A percentile compares a stretch with the other conserved stretches of the same genome.
These are phyloP conservation scores for Euphrasia arctica DNA, from an alignment of 305 asterid species.

Conservation along the genomic window DNA sequence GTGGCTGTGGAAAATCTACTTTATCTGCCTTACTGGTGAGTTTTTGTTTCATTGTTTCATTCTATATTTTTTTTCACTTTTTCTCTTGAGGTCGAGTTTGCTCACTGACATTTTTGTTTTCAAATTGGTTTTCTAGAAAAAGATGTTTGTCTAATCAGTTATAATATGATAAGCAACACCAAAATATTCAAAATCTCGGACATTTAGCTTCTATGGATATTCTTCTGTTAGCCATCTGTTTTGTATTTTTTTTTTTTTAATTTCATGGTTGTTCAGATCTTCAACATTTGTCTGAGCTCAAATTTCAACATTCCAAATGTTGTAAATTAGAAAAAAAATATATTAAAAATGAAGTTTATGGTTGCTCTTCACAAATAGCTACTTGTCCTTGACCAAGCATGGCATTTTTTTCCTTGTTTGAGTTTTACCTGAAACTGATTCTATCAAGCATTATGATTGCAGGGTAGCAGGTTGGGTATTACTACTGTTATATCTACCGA, in stretches of 20 bases:
- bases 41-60: slow-evolving; percentile 17
- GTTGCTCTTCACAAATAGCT: slow-evolving; percentile 16
- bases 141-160: not conserved
- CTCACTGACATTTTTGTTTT: slow-evolving; percentile 1
- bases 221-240: slow-evolving; percentile 8
- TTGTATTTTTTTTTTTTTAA: not conserved
- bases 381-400: not conserved
- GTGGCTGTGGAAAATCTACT: slow-evolving; percentile 98
- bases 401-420: slow-evolving; percentile 4
- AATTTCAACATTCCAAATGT: not conserved
- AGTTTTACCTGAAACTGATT: not conserved
- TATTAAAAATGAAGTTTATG: slow-evolving; percentile 1
- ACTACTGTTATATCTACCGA: slow-evolving; percentile 95
- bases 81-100: not conserved
- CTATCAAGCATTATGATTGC: slow-evolving; percentile 28
- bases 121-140: slow-evolving; percentile 8
- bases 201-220: slow-evolving; percentile 19
- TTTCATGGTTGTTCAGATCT: slow-evolving; percentile 5
- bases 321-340: not conserved
- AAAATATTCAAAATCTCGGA: not conserved
- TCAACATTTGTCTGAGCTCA: slow-evolving; percentile 6
- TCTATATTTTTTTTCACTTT: not conserved
- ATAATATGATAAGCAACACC: not conserved
- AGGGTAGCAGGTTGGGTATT: slow-evolving; percentile 97
- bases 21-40: slow-evolving; percentile 92